A percentile compares a stretch with the other conserved stretches of the same genome.
Conservation (phyloP, 345 rosid genomes). For the Euclidium syriacum region DNA sequence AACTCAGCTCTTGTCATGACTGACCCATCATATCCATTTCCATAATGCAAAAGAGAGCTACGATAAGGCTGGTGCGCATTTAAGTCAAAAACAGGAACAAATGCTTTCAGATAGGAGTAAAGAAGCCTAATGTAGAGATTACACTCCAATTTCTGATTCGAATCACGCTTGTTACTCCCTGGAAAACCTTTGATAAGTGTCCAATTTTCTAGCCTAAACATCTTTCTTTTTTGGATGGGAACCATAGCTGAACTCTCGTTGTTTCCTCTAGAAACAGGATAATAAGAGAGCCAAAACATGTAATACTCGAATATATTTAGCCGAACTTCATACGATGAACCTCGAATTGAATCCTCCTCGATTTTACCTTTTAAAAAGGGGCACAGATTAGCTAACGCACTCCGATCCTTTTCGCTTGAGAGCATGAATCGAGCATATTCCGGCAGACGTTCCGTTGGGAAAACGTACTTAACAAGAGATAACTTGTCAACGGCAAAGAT, state of each 20-base stretch:
- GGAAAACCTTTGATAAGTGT: slow-evolving; percentile 55
- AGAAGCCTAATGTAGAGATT: slow-evolving; percentile 59
- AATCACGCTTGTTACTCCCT: slow-evolving; percentile 43
- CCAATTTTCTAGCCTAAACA: slow-evolving; percentile 65
- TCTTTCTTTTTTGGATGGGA: slow-evolving; percentile 40
- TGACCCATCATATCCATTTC: slow-evolving; percentile 54
- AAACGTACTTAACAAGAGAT: slow-evolving; percentile 69
- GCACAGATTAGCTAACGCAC: slow-evolving; percentile 45
- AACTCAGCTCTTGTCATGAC: slow-evolving; percentile 59
- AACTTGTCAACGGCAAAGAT: slow-evolving; percentile 67
- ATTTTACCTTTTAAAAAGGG: slow-evolving; percentile 59
- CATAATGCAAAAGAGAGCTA: slow-evolving; percentile 74
- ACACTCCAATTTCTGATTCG: slow-evolving; percentile 50
- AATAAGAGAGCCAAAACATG: slow-evolving; percentile 91
- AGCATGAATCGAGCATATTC: slow-evolving; percentile 63
- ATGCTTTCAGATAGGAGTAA: slow-evolving; percentile 66
- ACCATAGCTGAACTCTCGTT: slow-evolving; percentile 35
- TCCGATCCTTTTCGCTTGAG: slow-evolving; percentile 42
- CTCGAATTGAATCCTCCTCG: slow-evolving; percentile 49
- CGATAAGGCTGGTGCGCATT: slow-evolving; percentile 61
- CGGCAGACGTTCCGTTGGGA: slow-evolving; percentile 79
- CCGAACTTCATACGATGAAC: slow-evolving; percentile 53
- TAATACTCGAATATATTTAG: slow-evolving; percentile 76
- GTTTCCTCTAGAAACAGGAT: slow-evolving; percentile 72
- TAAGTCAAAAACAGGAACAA: slow-evolving; percentile 66